These are phyloP conservation scores for Podospora australis DNA, from an alignment of 495 filamentous ascomycete species.

Conservation along the genomic window DNA sequence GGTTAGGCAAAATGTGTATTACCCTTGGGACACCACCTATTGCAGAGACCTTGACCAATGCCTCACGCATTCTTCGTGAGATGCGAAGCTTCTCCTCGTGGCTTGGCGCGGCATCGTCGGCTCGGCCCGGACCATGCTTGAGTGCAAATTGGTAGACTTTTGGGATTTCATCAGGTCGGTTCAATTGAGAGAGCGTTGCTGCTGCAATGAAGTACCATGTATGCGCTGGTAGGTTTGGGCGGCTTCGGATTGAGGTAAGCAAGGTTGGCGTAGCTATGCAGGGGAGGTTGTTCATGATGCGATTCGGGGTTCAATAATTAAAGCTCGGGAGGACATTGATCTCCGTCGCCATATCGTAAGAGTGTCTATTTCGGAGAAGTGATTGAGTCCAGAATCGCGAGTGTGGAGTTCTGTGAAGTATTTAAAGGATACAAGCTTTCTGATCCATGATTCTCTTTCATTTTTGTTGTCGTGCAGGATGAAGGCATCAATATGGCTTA, in stretches of 20 bases:
- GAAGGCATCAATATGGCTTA: too few relatives aligned
- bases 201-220: constrained; percentile 51
- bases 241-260: constrained; percentile 39
- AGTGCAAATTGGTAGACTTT: constrained; percentile 42
- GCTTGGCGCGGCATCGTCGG: constrained; percentile 16
- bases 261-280: constrained; percentile 32
- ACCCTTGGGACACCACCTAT: constrained; percentile 52
- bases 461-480: too few relatives aligned
- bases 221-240: constrained; percentile 39
- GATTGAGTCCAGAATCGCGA: too few relatives aligned
- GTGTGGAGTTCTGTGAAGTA: too few relatives aligned
- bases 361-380: too few relatives aligned
- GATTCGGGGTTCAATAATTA: too few relatives aligned
- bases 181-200: constrained; percentile 44
- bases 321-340: too few relatives aligned
- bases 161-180: constrained; percentile 48
- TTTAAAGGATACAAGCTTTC: too few relatives aligned
- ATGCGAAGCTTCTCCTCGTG: constrained; percentile 38
- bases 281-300: constrained; percentile 16
- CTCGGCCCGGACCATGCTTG: constrained; percentile 20
- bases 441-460: too few relatives aligned
- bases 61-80: constrained; percentile 46
- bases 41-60: constrained; percentile 44
- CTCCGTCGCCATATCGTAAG: too few relatives aligned
- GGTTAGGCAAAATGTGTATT: not conserved